phyloP scores from a whole-genome alignment of 306 rosid species.

The Castanea sativa region DNA sequence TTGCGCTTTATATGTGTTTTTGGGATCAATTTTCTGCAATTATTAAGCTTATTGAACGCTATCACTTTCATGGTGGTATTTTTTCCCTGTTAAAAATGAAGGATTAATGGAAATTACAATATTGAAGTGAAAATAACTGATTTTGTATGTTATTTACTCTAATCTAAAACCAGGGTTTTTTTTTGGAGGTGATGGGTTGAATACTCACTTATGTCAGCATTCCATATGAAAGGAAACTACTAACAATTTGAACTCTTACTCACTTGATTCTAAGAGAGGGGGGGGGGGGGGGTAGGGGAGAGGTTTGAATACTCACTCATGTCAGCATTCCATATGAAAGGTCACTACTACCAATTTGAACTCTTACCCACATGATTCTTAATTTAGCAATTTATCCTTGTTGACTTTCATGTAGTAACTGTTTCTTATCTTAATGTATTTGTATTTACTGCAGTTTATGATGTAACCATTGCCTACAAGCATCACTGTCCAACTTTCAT shows the following conservation, averaged over 20 bases:
- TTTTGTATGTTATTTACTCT: background rate
- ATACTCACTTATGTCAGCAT: too few species aligned
- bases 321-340: background rate
- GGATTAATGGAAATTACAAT: background rate
- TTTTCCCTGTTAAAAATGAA: background rate
- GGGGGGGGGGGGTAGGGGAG: too few species aligned
- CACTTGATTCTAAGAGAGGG: too few species aligned
- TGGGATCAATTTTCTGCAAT: background rate
- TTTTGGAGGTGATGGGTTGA: background rate
- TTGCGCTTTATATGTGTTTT: background rate
- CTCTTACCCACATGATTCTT: background rate
- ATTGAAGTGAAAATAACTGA: background rate
- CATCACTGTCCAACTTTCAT: constrained; percentile 66
- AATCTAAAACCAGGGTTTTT: background rate
- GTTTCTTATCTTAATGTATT: constrained; percentile 1
- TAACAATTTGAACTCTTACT: too few species aligned
- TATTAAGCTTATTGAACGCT: background rate
- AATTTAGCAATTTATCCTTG: background rate
- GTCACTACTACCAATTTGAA: background rate
- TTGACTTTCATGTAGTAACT: background rate
- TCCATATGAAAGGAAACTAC: too few species aligned
- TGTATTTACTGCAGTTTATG: constrained; percentile 57
- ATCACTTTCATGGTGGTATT: background rate
- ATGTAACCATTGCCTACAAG: constrained; percentile 71
- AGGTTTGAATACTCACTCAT: background rate